These are phyloP conservation scores for Flaveria ramosissima DNA, from an alignment of 129 eudicot species.

Conservation along the genomic window DNA sequence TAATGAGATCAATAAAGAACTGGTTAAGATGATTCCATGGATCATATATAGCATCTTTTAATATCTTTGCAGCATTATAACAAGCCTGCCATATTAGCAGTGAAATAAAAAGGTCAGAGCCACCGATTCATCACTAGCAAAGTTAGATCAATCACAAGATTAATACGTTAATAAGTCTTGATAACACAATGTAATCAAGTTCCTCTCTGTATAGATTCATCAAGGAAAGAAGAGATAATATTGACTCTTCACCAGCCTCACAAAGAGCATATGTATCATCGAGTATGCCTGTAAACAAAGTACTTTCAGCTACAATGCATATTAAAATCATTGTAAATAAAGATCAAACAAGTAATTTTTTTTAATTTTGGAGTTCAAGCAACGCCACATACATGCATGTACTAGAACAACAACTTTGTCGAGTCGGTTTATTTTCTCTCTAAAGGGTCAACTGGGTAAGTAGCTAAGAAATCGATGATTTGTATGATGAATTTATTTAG, in stretches of 20 bases:
- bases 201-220: conserved; percentile 44
- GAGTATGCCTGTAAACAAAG: conserved; percentile 44
- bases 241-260: conserved; percentile 47
- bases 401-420: not conserved
- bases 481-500: not conserved
- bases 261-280: conserved; percentile 63
- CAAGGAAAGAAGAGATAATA: conserved; percentile 44
- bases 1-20: conserved; percentile 41
- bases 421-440: not conserved
- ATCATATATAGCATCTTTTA: conserved; percentile 51
- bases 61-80: conserved; percentile 38
- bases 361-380: not conserved
- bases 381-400: not conserved
- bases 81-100: conserved; percentile 43
- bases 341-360: not conserved
- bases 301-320: conserved; percentile 7
- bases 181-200: conserved; percentile 45
- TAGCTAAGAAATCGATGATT: not conserved
- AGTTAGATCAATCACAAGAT: conserved; percentile 7
- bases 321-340: conserved; percentile 21
- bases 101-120: conserved; percentile 23
- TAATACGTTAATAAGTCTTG: conserved; percentile 44
- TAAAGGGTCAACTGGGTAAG: conserved; percentile 2
- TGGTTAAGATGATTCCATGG: conserved; percentile 47
- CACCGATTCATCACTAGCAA: conserved; percentile 16